Evolutionary conservation across 345 rosid genomes (phyloP), one percentile per base, ranked within the genome.

Genomic region (Kernera saxatilis): DNA sequence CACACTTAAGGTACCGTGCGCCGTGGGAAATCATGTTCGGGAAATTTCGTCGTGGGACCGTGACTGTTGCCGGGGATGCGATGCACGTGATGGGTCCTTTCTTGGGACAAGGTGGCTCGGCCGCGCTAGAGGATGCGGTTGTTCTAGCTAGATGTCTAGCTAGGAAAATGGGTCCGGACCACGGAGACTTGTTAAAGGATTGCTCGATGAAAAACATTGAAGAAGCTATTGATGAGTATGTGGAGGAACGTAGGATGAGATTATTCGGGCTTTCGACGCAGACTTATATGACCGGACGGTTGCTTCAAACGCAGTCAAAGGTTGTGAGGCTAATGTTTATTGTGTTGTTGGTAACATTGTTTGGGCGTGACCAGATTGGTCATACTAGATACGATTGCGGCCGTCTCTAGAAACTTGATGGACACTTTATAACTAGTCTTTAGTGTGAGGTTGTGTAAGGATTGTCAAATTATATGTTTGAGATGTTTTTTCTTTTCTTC

Each of bases 81-180:
- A 71, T 85, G 85, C 90, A 84, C 10, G 71, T 71, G 7, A 85
- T 84, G 92, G 79, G 80, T 30, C 92, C 85, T 1, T 82, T 80
- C 69, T 43, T 82, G 1, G 85, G 78, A 35, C 88, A 84, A 35
- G 90, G 87, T 0, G 88, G 87, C 51, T 80, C 83, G 0, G 82
- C 84, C 0, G 78, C 81, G 0, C 39, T 84, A 17, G 92, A 87
- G 67, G 89, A 85, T 51, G 84, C 85, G 0, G 63, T 84, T 3
- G 87, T 85, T 57, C 70, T 87, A 2, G 84, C 82, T 26, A 73
- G 88, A 49, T 81, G 85, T 77, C 61, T 79, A 62, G 71, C 83
- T 36, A 63, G 5, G 40, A 76, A 80, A 46, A 2, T 80, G 44
- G 76, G 62, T 37, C 48, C 58, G 21, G 67, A 39, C 66, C 59